Conservation (phyloP, 2,329 filamentous ascomycete genomes). For the Emydomyces testavorans region DNA sequence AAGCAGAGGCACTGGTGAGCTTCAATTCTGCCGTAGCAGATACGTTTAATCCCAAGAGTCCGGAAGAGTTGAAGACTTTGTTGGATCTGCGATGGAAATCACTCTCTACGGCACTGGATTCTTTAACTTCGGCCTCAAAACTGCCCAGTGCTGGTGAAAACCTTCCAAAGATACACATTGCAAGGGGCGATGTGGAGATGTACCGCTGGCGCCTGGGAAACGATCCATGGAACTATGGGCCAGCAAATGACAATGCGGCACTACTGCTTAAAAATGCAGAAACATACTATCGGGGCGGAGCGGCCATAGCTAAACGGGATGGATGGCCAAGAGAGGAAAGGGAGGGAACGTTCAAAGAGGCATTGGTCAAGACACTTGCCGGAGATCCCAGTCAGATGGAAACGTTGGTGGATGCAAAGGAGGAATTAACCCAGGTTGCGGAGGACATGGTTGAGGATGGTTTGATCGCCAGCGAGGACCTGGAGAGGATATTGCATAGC, state of each 20-base stretch:
- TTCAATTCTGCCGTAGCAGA: slow-evolving; percentile 41
- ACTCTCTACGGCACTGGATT: slow-evolving; percentile 41
- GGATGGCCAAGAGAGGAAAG: slow-evolving; percentile 34
- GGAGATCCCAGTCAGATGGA: slow-evolving; percentile 32
- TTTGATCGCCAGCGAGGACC: slow-evolving; percentile 29
- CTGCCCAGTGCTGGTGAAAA: slow-evolving; percentile 39
- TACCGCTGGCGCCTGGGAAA: slow-evolving; percentile 42
- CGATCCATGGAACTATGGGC: slow-evolving; percentile 33
- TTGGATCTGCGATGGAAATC: slow-evolving; percentile 41
- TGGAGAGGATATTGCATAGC: slow-evolving; percentile 11
- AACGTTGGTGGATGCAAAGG: slow-evolving; percentile 25
- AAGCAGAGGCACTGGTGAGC: slow-evolving; percentile 46
- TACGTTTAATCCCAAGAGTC: slow-evolving; percentile 21
- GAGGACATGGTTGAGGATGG: slow-evolving; percentile 45
- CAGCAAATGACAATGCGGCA: slow-evolving; percentile 35
- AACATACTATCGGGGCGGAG: slow-evolving; percentile 47
- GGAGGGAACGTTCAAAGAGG: slow-evolving; percentile 39
- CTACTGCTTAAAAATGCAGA: slow-evolving; percentile 46
- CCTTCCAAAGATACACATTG: slow-evolving; percentile 42
- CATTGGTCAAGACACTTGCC: slow-evolving; percentile 38
- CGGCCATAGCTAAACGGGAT: slow-evolving; percentile 30
- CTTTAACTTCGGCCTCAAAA: slow-evolving; percentile 42
- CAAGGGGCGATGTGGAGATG: slow-evolving; percentile 46
- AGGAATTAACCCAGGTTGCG: slow-evolving; percentile 34
- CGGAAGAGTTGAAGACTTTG: slow-evolving; percentile 24